Percentiles rank a stretch among this genome's conserved stretches.
Evolutionary conservation across 2,329 filamentous ascomycete genomes (phyloP).

Genomic region (Macrophomina phaseolina): DNA sequence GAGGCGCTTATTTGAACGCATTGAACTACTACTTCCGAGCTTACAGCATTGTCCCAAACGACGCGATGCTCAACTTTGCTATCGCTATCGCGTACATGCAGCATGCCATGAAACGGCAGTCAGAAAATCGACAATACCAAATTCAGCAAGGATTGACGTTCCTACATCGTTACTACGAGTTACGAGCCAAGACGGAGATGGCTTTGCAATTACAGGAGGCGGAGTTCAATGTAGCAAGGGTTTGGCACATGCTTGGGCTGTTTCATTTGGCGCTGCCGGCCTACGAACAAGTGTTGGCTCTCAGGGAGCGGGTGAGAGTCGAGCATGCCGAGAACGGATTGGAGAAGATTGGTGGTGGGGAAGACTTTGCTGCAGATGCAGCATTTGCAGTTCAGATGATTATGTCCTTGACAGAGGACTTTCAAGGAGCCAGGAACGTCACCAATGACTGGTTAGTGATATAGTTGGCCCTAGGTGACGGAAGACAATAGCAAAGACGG

Average conservation of each 20-base stretch:
- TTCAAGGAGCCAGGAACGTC: slow-evolving; percentile 63
- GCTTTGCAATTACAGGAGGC: slow-evolving; percentile 70
- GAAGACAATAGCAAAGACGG: background rate
- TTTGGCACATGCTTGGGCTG: slow-evolving; percentile 77
- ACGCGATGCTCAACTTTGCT: slow-evolving; percentile 79
- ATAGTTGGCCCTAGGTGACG: background rate
- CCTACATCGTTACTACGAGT: slow-evolving; percentile 73
- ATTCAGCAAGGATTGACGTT: slow-evolving; percentile 86
- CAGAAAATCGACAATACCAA: slow-evolving; percentile 86
- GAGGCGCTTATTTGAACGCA: slow-evolving; percentile 81
- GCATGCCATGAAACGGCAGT: slow-evolving; percentile 85
- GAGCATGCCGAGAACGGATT: slow-evolving; percentile 24
- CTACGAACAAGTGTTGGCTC: slow-evolving; percentile 66
- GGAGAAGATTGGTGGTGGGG: slow-evolving; percentile 36
- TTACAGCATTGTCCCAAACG: slow-evolving; percentile 72
- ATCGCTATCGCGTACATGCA: slow-evolving; percentile 81
- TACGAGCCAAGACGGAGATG: slow-evolving; percentile 54
- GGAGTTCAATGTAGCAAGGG: slow-evolving; percentile 78
- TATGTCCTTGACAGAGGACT: slow-evolving; percentile 68
- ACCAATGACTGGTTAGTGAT: slow-evolving; percentile 61
- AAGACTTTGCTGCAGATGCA: slow-evolving; percentile 71
- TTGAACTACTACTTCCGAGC: slow-evolving; percentile 82
- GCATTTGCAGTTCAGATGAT: slow-evolving; percentile 76
- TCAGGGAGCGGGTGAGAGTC: slow-evolving; percentile 55
- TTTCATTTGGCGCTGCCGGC: slow-evolving; percentile 73